Evolutionary conservation across 352 stramenopile genomes (phyloP).

Genomic region (Phytophthora sojae): DNA sequence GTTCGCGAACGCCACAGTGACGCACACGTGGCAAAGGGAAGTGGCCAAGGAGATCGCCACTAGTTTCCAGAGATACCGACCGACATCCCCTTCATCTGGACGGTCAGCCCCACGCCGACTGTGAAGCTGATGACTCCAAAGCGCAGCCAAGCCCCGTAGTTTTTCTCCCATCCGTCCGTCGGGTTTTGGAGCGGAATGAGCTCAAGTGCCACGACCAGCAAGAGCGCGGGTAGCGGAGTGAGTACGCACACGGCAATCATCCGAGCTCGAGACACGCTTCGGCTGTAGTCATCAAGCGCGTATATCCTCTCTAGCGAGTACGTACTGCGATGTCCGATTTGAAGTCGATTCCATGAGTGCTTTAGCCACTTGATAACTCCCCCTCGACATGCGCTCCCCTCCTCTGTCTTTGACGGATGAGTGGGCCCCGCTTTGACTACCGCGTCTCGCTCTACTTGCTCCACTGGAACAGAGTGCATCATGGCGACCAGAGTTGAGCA

Average conservation of each 20-base stretch:
- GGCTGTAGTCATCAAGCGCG: constrained; percentile 6
- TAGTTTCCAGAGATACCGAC: constrained; percentile 3
- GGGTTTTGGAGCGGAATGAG: constrained; percentile 14
- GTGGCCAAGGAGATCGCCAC: neutral
- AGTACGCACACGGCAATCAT: constrained; percentile 12
- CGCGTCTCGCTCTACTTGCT: neutral
- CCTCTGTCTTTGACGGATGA: neutral
- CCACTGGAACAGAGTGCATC: neutral
- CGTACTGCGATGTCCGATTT: constrained; percentile 14
- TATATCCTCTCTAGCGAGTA: constrained; percentile 9
- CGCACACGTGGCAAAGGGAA: constrained; percentile 5
- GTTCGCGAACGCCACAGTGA: neutral
- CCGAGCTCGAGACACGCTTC: constrained; percentile 1
- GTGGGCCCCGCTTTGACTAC: neutral
- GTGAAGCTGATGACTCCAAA: constrained; percentile 16
- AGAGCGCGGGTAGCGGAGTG: neutral
- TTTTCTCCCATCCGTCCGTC: constrained; percentile 4
- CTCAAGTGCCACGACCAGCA: constrained; percentile 8
- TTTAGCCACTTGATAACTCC: neutral
- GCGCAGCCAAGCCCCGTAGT: constrained; percentile 11
- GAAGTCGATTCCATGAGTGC: neutral
- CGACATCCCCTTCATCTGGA: constrained; percentile 10
- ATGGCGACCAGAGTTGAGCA: neutral
- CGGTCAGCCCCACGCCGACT: neutral
- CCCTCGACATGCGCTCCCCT: neutral